These are phyloP conservation scores for Plasmodiophora brassicae DNA, from an alignment of 208 protist species.

Conservation along the genomic window DNA sequence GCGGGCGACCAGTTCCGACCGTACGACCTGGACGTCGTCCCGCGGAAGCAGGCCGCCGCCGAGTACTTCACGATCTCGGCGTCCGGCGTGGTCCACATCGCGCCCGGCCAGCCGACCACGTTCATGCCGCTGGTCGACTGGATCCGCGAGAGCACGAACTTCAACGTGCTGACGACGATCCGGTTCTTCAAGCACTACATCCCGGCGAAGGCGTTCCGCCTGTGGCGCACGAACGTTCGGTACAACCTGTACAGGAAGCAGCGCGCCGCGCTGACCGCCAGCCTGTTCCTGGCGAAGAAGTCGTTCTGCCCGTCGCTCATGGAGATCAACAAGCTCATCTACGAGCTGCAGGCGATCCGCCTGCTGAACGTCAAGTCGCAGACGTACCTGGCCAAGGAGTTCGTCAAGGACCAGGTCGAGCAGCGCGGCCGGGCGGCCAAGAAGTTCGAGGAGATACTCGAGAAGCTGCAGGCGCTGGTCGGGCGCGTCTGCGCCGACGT, in stretches of 20 bases:
- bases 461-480: slow-evolving; percentile 46
- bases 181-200: slow-evolving; percentile 52
- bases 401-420: slow-evolving; percentile 28
- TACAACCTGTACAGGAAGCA: slow-evolving; percentile 39
- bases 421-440: slow-evolving; percentile 10
- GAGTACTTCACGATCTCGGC: slow-evolving; percentile 87
- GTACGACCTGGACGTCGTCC: slow-evolving; percentile 78
- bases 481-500: slow-evolving; percentile 50
- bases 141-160: slow-evolving; percentile 44
- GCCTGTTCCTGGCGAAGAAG: slow-evolving; percentile 44
- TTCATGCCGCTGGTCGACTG: slow-evolving; percentile 45
- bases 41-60: slow-evolving; percentile 64
- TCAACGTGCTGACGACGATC: slow-evolving; percentile 47
- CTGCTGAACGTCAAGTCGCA: neutral
- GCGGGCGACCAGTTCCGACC: slow-evolving; percentile 75
- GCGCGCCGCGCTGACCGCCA: slow-evolving; percentile 33
- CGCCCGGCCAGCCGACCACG: slow-evolving; percentile 71
- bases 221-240: slow-evolving; percentile 48
- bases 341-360: slow-evolving; percentile 38
- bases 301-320: slow-evolving; percentile 43
- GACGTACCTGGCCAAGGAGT: neutral
- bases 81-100: slow-evolving; percentile 80
- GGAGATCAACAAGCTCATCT: slow-evolving; percentile 43
- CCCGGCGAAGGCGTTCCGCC: slow-evolving; percentile 39
- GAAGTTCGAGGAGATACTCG: slow-evolving; percentile 45